These are phyloP conservation scores for Protomyces pachydermus DNA, from an alignment of 1,139 yeast genomes.

Conservation along the genomic window DNA sequence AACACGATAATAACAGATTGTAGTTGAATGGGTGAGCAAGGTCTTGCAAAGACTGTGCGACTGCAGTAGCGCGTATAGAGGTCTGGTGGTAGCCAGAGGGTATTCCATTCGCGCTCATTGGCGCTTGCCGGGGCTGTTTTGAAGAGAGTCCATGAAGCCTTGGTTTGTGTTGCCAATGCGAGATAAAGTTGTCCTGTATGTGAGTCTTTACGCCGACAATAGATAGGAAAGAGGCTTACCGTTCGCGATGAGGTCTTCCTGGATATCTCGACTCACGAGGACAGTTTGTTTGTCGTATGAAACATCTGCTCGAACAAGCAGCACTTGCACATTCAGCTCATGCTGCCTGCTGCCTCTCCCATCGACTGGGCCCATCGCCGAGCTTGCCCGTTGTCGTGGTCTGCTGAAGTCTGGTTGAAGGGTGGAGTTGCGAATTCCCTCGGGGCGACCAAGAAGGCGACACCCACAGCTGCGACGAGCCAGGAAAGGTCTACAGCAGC, in stretches of 20 bases:
- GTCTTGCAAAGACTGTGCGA: slow-evolving; percentile 2
- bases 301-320: not conserved
- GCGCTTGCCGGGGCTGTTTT: not conserved
- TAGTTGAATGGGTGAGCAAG: slow-evolving; percentile 2
- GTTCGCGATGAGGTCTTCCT: not conserved
- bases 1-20: slow-evolving; percentile 2
- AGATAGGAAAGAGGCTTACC: not conserved
- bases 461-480: too few relatives aligned
- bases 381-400: not conserved
- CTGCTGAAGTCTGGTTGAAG: too few relatives aligned
- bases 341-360: not conserved
- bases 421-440: too few relatives aligned
- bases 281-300: not conserved
- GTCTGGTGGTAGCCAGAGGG: slow-evolving; percentile 17
- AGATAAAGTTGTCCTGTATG: slow-evolving; percentile 3
- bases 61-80: not conserved
- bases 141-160: slow-evolving; percentile 5
- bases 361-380: not conserved
- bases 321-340: not conserved
- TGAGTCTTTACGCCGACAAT: not conserved
- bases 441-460: too few relatives aligned
- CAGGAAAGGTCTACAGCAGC: not conserved
- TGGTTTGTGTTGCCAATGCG: slow-evolving; percentile 2
- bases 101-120: not conserved
- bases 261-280: not conserved